Conservation (phyloP, 495 filamentous ascomycete genomes). For the Entonaema liquescens region DNA sequence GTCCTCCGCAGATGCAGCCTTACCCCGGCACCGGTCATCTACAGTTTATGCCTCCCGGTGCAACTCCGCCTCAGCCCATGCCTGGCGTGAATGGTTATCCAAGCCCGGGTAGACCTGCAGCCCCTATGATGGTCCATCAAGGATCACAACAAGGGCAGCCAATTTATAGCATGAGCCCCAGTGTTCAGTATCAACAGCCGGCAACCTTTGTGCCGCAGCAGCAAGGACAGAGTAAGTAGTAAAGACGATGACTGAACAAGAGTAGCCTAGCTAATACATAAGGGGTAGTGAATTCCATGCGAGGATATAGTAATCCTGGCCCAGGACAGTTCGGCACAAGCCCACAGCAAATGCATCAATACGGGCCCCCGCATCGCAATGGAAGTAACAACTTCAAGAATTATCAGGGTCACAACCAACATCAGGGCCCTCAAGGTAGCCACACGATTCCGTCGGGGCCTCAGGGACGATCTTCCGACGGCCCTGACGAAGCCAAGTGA, state of each 20-base stretch:
- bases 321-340: slow-evolving; percentile 68
- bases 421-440: slow-evolving; percentile 40
- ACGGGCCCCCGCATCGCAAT: slow-evolving; percentile 65
- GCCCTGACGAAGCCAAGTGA: slow-evolving; percentile 50
- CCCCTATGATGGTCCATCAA: slow-evolving; percentile 79
- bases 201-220: slow-evolving; percentile 65
- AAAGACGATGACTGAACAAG: slow-evolving; percentile 22
- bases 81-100: slow-evolving; percentile 71
- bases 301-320: slow-evolving; percentile 67
- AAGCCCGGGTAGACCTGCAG: slow-evolving; percentile 79
- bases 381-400: slow-evolving; percentile 64
- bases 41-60: slow-evolving; percentile 66
- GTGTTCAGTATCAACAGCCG: slow-evolving; percentile 72
- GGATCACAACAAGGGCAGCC: slow-evolving; percentile 79
- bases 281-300: slow-evolving; percentile 64
- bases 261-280: slow-evolving; percentile 42
- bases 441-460: slow-evolving; percentile 42
- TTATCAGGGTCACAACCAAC: slow-evolving; percentile 61
- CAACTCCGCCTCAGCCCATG: slow-evolving; percentile 68
- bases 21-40: slow-evolving; percentile 65
- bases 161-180: slow-evolving; percentile 73
- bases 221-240: slow-evolving; percentile 74
- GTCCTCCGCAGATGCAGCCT: slow-evolving; percentile 75
- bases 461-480: slow-evolving; percentile 45
- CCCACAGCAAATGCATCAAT: slow-evolving; percentile 72